A percentile compares a stretch with the other conserved stretches of the same genome.
Conservation (phyloP, 176 grass and related monocot genomes). For the maize (Zea mays) region Zm-B73-REFERENCE-NAM-5.0 NC_050096.1:102728501-102729000, state of each 20-base stretch:
- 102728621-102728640: background rate
- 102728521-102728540: conserved; percentile 2
- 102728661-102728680: background rate
- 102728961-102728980: conserved; percentile 82
- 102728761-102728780: conserved; percentile 70
- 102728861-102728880: conserved; percentile 74
- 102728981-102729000: conserved; percentile 90
- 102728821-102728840: conserved; percentile 63
- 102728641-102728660: background rate
- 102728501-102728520: background rate
- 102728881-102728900: conserved; percentile 72
- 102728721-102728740: conserved; percentile 82
- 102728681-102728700: background rate
- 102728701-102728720: conserved; percentile 78
- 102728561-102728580: background rate
- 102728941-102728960: conserved; percentile 87
- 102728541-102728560: background rate
- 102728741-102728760: conserved; percentile 57
- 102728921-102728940: conserved; percentile 94
- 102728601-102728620: background rate
- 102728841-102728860: conserved; percentile 61
- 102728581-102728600: background rate
- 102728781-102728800: conserved; percentile 86
- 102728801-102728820: conserved; percentile 65
- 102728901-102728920: conserved; percentile 53